Evolutionary conservation across 2,329 filamentous ascomycete species (phyloP).

Genomic region (Amphichorda felina): DNA sequence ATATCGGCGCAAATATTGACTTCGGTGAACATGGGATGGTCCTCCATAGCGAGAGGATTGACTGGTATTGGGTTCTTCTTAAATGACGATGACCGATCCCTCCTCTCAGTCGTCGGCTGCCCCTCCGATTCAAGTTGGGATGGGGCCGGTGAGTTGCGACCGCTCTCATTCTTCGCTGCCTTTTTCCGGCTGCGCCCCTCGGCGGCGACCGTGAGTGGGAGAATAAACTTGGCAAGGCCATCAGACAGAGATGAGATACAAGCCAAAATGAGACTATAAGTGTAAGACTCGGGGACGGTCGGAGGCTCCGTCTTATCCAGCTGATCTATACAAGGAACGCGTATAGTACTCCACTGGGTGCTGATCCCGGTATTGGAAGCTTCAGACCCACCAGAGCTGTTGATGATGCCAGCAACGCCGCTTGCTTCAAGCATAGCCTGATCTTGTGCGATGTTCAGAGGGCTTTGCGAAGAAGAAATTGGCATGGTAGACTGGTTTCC

Average conservation of each 20-base stretch:
- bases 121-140: slow-evolving; percentile 5
- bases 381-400: slow-evolving; percentile 54
- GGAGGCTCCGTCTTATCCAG: slow-evolving; percentile 86
- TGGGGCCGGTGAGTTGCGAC: slow-evolving; percentile 29
- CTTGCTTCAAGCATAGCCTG: slow-evolving; percentile 84
- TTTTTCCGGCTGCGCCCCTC: slow-evolving; percentile 47
- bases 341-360: slow-evolving; percentile 78
- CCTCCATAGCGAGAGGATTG: slow-evolving; percentile 68
- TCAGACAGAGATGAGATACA: slow-evolving; percentile 89
- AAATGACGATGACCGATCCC: slow-evolving; percentile 52
- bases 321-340: slow-evolving; percentile 83
- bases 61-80: slow-evolving; percentile 68
- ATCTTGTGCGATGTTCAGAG: slow-evolving; percentile 44
- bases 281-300: slow-evolving; percentile 76
- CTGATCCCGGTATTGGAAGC: slow-evolving; percentile 70
- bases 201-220: slow-evolving; percentile 78
- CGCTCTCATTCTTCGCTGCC: slow-evolving; percentile 23
- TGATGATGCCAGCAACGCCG: slow-evolving; percentile 79
- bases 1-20: slow-evolving; percentile 70
- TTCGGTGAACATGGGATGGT: slow-evolving; percentile 58
- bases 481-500: slow-evolving; percentile 82
- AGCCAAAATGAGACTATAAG: slow-evolving; percentile 78
- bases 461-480: slow-evolving; percentile 24
- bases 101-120: neutral
- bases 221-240: slow-evolving; percentile 81